Conservation (phyloP, 192 early-diverging fungal species). For the Coemansia sp. region DNA sequence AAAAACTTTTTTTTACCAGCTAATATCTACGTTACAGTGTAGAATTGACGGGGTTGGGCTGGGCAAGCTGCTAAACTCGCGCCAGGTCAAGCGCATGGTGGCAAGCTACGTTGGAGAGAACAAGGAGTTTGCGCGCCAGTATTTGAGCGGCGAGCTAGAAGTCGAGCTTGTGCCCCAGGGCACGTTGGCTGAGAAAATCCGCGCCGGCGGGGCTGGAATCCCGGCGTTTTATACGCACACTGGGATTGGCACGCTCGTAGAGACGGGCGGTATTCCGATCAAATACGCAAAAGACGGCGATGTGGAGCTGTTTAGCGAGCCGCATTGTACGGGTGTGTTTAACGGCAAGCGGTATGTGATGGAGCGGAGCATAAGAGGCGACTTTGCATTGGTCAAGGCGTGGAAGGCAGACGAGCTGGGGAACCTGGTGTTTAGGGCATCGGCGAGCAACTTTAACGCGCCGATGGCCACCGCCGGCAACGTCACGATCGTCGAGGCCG, state of each 20-base stretch:
- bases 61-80: conserved; percentile 59
- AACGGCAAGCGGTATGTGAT: conserved; percentile 61
- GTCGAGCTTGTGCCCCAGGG: conserved; percentile 72
- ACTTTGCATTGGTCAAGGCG: conserved; percentile 72
- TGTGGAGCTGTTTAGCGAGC: conserved; percentile 52
- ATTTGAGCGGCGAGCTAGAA: conserved; percentile 70
- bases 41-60: conserved; percentile 63
- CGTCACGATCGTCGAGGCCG: conserved; percentile 69
- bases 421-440: conserved; percentile 65
- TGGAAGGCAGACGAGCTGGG: conserved; percentile 74
- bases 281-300: conserved; percentile 59
- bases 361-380: conserved; percentile 69
- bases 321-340: conserved; percentile 60
- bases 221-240: conserved; percentile 68
- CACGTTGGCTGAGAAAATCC: conserved; percentile 69
- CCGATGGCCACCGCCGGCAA: conserved; percentile 67
- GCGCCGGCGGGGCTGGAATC: conserved; percentile 72
- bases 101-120: conserved; percentile 73
- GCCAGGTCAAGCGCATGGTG: conserved; percentile 73
- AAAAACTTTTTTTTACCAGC: too few species aligned
- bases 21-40: neutral
- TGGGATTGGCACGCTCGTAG: conserved; percentile 63
- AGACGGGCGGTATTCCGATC: conserved; percentile 67
- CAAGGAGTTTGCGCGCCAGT: conserved; percentile 72
- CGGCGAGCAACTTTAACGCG: conserved; percentile 73